These are phyloP conservation scores for Antitrichia curtipendula DNA, from an alignment of 225 moss, liverwort and hornwort species.

Conservation along the genomic window DNA sequence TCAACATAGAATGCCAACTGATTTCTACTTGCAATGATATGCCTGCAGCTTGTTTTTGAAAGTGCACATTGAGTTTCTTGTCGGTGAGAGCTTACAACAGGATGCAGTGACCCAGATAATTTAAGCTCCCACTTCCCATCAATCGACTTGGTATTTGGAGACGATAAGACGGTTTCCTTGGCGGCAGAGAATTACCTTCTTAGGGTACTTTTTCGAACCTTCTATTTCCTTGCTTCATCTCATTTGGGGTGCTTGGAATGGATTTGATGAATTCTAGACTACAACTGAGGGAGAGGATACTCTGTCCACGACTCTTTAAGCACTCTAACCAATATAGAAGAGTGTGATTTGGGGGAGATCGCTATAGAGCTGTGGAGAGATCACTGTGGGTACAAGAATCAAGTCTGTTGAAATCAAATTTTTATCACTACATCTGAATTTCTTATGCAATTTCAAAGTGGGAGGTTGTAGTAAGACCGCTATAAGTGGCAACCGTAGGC, in stretches of 20 bases:
- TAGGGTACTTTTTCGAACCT: not conserved
- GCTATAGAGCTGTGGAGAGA: not conserved
- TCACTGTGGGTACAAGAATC: not conserved
- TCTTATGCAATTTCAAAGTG: not conserved
- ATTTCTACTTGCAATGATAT: too few species aligned
- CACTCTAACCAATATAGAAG: not conserved
- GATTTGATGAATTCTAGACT: not conserved
- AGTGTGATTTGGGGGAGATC: not conserved
- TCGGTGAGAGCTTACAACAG: not conserved
- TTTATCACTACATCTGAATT: not conserved
- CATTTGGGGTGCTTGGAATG: not conserved
- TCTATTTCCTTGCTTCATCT: not conserved
- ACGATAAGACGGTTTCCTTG: not conserved
- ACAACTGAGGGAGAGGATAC: not conserved
- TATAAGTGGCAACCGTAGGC: not conserved
- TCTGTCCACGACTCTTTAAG: not conserved
- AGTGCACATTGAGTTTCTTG: not conserved
- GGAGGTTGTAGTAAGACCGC: not conserved
- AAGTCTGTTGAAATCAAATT: not conserved
- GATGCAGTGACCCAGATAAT: not conserved
- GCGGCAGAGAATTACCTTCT: not conserved
- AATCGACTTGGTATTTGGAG: not conserved
- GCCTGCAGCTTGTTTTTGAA: too few species aligned
- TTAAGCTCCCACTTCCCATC: not conserved
- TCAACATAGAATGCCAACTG: not conserved